Percentiles rank a stretch among this genome's conserved stretches.
Conservation (phyloP, 768 basidiomycete genomes). For the Crassisporium funariophilum region DNA sequence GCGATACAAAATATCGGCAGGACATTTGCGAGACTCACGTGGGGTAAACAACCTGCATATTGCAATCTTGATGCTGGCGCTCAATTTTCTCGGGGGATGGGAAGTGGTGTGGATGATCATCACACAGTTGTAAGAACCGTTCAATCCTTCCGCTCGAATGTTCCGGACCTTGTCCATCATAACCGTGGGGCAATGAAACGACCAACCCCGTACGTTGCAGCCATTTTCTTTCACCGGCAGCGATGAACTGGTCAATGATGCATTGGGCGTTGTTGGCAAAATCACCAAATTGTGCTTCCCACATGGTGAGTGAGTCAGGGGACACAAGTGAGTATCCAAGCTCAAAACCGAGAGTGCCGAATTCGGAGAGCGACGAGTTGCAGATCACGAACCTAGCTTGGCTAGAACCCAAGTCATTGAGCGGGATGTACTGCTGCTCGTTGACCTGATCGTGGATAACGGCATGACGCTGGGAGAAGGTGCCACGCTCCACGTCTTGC, state of each 20-base stretch:
- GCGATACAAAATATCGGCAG: neutral
- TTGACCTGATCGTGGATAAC: constrained; percentile 95
- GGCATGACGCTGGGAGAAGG: constrained; percentile 98
- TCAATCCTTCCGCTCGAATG: constrained; percentile 96
- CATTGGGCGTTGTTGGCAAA: constrained; percentile 97
- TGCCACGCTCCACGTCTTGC: constrained; percentile 98
- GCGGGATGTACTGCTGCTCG: constrained; percentile 86
- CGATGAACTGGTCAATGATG: constrained; percentile 99
- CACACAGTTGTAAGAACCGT: constrained; percentile 96
- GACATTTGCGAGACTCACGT: constrained; percentile 57
- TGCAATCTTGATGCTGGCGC: constrained; percentile 97
- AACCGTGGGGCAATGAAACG: constrained; percentile 90
- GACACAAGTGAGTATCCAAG: constrained; percentile 98
- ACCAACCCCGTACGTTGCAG: constrained; percentile 91
- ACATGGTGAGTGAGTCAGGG: constrained; percentile 88
- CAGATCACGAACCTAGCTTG: constrained; percentile 95
- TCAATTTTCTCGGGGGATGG: constrained; percentile 88
- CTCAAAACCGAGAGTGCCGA: constrained; percentile 93
- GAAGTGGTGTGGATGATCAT: constrained; percentile 93
- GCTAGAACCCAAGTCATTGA: constrained; percentile 83
- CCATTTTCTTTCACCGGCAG: constrained; percentile 98
- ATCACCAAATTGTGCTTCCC: constrained; percentile 99
- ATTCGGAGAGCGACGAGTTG: constrained; percentile 97
- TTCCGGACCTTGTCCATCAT: constrained; percentile 98
- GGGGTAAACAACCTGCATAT: constrained; percentile 98